Evolutionary conservation across 495 filamentous ascomycete genomes (phyloP).

Genomic region (Penicillium angulare): DNA sequence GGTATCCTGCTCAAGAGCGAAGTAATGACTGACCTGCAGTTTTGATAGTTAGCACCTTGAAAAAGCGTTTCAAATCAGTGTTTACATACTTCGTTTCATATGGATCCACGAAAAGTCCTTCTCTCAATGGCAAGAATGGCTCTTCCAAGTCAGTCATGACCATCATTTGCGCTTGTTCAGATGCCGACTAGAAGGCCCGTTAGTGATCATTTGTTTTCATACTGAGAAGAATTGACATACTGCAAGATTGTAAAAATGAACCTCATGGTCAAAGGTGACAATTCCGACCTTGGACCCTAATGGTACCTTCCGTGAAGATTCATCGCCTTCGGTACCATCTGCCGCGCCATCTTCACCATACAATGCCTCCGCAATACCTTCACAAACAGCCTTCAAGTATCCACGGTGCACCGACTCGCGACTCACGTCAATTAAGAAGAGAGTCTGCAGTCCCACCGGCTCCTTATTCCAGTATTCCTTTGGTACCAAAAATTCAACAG

Average conservation of each 20-base stretch:
- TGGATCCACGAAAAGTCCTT: slow-evolving; percentile 93
- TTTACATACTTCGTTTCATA: slow-evolving; percentile 74
- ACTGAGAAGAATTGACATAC: slow-evolving; percentile 44
- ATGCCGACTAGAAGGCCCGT: slow-evolving; percentile 57
- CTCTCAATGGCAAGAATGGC: slow-evolving; percentile 88
- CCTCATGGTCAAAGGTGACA: slow-evolving; percentile 90
- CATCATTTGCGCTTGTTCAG: slow-evolving; percentile 95
- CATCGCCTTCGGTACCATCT: slow-evolving; percentile 56
- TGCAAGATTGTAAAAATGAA: slow-evolving; percentile 96
- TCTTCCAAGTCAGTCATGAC: slow-evolving; percentile 98
- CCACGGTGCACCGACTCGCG: slow-evolving; percentile 87
- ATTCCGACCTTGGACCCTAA: slow-evolving; percentile 86
- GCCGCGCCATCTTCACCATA: slow-evolving; percentile 60
- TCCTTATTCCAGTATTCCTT: slow-evolving; percentile 99
- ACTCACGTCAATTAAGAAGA: slow-evolving; percentile 91
- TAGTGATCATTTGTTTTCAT: slow-evolving; percentile 19
- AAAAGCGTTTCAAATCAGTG: not conserved
- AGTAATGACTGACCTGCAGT: slow-evolving; percentile 71
- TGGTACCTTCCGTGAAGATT: slow-evolving; percentile 58
- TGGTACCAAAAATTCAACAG: slow-evolving; percentile 92
- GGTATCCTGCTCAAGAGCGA: slow-evolving; percentile 79
- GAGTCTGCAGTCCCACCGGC: slow-evolving; percentile 79
- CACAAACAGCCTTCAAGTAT: slow-evolving; percentile 87
- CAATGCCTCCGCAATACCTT: slow-evolving; percentile 79
- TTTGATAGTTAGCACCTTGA: slow-evolving; percentile 3